phyloP scores from a whole-genome alignment of 23 red algal species.

The Gracilaria vermiculophylla region DNA sequence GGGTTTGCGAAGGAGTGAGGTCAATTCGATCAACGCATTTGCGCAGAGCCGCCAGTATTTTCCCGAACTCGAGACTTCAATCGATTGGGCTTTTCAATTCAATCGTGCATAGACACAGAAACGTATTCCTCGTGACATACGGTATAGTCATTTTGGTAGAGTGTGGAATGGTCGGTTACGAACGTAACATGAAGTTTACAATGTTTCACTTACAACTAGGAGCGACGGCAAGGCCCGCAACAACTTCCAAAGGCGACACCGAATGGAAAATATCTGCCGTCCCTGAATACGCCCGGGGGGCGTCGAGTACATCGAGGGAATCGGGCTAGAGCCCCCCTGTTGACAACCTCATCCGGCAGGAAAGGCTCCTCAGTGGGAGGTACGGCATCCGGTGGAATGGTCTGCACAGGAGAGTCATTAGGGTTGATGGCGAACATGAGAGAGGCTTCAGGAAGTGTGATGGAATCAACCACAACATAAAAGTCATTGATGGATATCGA shows the following conservation, averaged over 20 bases:
- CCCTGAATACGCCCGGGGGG: neutral
- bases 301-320: neutral
- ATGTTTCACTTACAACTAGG: too few relatives aligned
- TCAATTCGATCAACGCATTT: too few relatives aligned
- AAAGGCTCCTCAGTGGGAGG: neutral
- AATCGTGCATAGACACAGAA: too few relatives aligned
- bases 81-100: too few relatives aligned
- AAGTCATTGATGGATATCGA: neutral
- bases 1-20: too few relatives aligned
- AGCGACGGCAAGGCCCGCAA: neutral
- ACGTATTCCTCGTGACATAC: too few relatives aligned
- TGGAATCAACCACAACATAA: neutral
- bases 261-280: neutral
- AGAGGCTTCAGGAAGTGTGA: neutral
- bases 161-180: too few relatives aligned
- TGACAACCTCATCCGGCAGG: neutral
- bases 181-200: too few relatives aligned
- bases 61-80: too few relatives aligned
- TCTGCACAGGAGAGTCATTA: neutral
- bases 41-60: too few relatives aligned
- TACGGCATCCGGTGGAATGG: neutral
- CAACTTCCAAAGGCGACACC: neutral
- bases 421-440: slow-evolving; percentile 5
- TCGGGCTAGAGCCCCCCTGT: neutral
- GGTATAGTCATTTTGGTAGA: too few relatives aligned